phyloP scores from a whole-genome alignment of 2,329 filamentous ascomycete genomes.

The Clarireedia homoeocarpa region DNA sequence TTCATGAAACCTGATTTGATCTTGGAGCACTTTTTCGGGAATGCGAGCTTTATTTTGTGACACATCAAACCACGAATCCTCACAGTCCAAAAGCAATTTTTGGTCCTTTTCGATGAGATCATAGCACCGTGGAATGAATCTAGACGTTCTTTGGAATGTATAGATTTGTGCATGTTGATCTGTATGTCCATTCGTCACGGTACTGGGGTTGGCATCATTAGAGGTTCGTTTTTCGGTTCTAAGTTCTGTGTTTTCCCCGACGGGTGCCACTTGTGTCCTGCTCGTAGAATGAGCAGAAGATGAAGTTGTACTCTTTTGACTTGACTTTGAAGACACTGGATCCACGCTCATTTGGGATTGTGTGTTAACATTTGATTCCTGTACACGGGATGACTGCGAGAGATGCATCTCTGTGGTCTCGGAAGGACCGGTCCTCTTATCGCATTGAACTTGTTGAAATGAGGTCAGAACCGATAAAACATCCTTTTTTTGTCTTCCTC shows the following conservation, averaged over 20 bases:
- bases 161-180: not conserved
- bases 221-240: too few species aligned
- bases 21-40: constrained; percentile 27
- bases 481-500: not conserved
- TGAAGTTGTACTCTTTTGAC: too few species aligned
- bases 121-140: constrained; percentile 33
- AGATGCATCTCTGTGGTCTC: too few species aligned
- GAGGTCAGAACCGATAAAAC: not conserved
- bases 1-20: constrained; percentile 14
- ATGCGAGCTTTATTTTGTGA: constrained; percentile 21
- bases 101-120: constrained; percentile 43
- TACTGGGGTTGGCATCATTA: too few species aligned
- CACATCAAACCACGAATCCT: constrained; percentile 33
- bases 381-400: not conserved
- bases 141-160: constrained; percentile 20
- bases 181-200: too few species aligned
- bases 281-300: too few species aligned
- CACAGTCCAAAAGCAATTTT: constrained; percentile 37
- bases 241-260: not conserved
- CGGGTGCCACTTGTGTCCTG: too few species aligned
- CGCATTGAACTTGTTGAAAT: too few species aligned
- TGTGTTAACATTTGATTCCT: too few species aligned
- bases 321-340: too few species aligned
- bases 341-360: too few species aligned
- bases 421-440: too few species aligned